Evolutionary conservation across 148 eudicot genomes (phyloP), one percentile per base, ranked within the genome.

Genomic region (Oxyria digyna): DNA sequence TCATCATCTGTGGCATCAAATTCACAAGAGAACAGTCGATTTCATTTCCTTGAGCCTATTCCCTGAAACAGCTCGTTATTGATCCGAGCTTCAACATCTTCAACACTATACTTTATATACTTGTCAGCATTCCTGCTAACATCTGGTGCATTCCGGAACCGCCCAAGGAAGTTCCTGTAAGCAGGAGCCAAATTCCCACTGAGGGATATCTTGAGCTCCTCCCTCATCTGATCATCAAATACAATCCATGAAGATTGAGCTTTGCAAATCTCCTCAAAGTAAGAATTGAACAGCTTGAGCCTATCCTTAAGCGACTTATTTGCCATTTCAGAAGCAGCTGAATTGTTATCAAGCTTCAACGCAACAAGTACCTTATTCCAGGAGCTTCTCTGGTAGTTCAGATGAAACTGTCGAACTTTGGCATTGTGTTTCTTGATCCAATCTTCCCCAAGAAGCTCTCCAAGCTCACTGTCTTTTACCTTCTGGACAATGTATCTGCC

Each of bases 401-500:
- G 77, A 68, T 85, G 91, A 50, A 75, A 82, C 46, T 95, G 99
- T 74, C 82, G 75, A 8, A 91, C 87, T 73, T 95, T 95, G 0
- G 84, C 85, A 6, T 67, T 74, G 71, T 89, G 91, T 74, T 91
- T 95, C 71, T 87, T 73, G 7, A 87, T 82, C 99, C 99, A 95
- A 81, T 91, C 96, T 0, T 91, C 96, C 0, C 96, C 97, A 66
- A 95, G 78, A 17, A 95, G 77, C 67, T 78, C 74, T 23, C 96
- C 99, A 70, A 95, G 73, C 46, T 95, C 97, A 21, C 75, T 81
- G 69, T 89, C 99, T 67, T 79, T 80, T 71, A 85, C 97, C 75
- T 95, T 95, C 68, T 89, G 87, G 62, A 85, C 87, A 66, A 95
- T 91, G 80, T 95, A 95, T 65, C 89, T 85, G 38, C 87, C 96